A percentile compares a stretch with the other conserved stretches of the same genome.
These are phyloP conservation scores for Gelatoporia subvermispora DNA, from an alignment of 768 basidiomycete genomes.

Conservation along the genomic window DNA sequence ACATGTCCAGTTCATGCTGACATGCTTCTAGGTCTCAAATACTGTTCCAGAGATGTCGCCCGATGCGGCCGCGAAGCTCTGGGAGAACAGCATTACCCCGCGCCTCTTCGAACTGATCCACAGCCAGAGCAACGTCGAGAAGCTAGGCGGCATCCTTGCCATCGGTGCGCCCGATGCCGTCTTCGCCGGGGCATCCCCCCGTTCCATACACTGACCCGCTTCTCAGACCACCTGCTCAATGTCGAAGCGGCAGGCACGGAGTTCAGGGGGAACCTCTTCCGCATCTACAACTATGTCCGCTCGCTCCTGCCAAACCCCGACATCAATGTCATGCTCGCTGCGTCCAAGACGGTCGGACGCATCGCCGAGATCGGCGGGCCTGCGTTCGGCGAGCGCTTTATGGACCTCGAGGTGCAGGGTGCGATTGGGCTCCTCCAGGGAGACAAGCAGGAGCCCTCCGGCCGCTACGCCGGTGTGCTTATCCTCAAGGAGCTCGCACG, in stretches of 20 bases:
- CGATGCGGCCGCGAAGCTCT: slow-evolving; percentile 74
- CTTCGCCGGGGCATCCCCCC: neutral
- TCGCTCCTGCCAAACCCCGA: slow-evolving; percentile 88
- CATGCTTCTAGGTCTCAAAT: slow-evolving; percentile 52
- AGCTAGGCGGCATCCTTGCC: slow-evolving; percentile 81
- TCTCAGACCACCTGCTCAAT: slow-evolving; percentile 66
- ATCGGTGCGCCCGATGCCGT: slow-evolving; percentile 60
- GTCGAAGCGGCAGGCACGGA: slow-evolving; percentile 78
- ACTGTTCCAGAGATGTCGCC: slow-evolving; percentile 77
- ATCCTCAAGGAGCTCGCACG: slow-evolving; percentile 91
- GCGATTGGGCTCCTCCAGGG: slow-evolving; percentile 78
- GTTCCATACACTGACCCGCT: slow-evolving; percentile 6
- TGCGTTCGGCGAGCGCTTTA: slow-evolving; percentile 82
- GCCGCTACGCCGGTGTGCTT: slow-evolving; percentile 89
- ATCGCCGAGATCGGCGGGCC: slow-evolving; percentile 82
- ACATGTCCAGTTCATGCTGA: slow-evolving; percentile 1
- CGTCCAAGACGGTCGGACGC: slow-evolving; percentile 86
- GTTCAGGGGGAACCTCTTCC: slow-evolving; percentile 74
- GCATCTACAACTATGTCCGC: slow-evolving; percentile 91
- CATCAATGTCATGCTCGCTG: slow-evolving; percentile 89
- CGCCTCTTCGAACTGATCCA: slow-evolving; percentile 80
- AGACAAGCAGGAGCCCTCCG: slow-evolving; percentile 63
- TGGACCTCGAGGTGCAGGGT: slow-evolving; percentile 83
- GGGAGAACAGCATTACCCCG: slow-evolving; percentile 81
- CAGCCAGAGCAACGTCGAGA: slow-evolving; percentile 71